Conservation (phyloP, 352 stramenopile species). For the Phytophthora fragariae region DNA sequence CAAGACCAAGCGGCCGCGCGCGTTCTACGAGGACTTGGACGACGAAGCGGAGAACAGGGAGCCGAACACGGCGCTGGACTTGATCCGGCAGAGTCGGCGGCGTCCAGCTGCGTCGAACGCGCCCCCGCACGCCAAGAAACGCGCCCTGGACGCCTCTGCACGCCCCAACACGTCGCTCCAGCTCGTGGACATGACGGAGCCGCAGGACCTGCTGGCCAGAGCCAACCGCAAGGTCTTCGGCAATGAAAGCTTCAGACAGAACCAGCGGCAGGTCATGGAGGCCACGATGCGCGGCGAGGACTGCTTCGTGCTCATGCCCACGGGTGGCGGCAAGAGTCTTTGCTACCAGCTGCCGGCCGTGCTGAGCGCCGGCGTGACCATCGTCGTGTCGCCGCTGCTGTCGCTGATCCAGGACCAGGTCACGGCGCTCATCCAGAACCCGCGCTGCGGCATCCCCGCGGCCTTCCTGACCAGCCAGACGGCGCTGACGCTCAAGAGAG, state of each 20-base stretch:
- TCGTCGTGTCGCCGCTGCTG: slow-evolving; percentile 94
- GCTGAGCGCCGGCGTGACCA: slow-evolving; percentile 81
- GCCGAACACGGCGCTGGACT: slow-evolving; percentile 62
- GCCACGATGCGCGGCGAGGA: slow-evolving; percentile 91
- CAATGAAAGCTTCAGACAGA: slow-evolving; percentile 87
- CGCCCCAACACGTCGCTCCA: too few relatives aligned
- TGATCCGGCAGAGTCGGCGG: slow-evolving; percentile 45
- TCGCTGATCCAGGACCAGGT: slow-evolving; percentile 96
- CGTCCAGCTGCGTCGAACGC: neutral
- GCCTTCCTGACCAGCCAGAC: slow-evolving; percentile 85
- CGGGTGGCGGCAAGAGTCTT: slow-evolving; percentile 91
- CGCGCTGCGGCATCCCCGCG: slow-evolving; percentile 63
- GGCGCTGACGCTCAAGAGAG: slow-evolving; percentile 61
- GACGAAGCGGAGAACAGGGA: slow-evolving; percentile 58
- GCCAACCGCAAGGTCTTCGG: slow-evolving; percentile 77
- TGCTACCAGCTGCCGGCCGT: slow-evolving; percentile 91
- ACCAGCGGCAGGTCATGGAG: slow-evolving; percentile 94
- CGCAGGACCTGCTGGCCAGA: slow-evolving; percentile 49
- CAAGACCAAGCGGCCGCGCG: neutral
- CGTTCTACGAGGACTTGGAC: slow-evolving; percentile 71
- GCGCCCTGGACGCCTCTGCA: neutral
- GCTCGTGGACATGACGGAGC: slow-evolving; percentile 9
- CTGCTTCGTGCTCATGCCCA: slow-evolving; percentile 96
- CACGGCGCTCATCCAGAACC: slow-evolving; percentile 77
- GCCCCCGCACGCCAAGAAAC: neutral